Base-by-base conservation (phyloP, 164 flowering plant species). In the Vitis rotundifolia region DNA sequence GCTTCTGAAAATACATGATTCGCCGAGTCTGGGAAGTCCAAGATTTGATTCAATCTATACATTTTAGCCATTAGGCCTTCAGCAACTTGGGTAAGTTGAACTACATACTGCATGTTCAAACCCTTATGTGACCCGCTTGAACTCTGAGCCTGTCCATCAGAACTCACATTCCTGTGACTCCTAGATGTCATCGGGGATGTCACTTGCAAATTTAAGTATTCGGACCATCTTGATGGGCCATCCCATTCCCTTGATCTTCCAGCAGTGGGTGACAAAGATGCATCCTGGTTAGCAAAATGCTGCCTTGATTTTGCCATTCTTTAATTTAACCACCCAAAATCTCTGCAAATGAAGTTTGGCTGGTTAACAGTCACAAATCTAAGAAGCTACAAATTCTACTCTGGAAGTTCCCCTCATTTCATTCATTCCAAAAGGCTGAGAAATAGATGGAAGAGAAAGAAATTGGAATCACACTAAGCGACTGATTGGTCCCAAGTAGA, bases 11-110 rank as follows among this genome's bases (percentile, higher is more conserved):
- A 91, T 8, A 75, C 68, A 77, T 86, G 86, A 11, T 73, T 71
- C n/a, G 82, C 84, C 3, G 90, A 80, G 78, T 95, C 99, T 0
- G 99, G 98, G 69, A 85, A 86, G 71, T 89, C 97, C 80, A 95
- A 72, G 50, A 90, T 81, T 72, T 93, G 99, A 61, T 85, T 87
- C 71, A 95, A 72, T 77, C 97, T 80, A 79, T 95, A 90, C 87
- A 95, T 93, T 71, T 93, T 95, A 11, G 97, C 87, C 89, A 93
- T 77, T 49, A 95, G 78, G 18, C 98, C 98, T 71, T 90, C 88
- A 0, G 90, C 96, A 55, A 93, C 98, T 65, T 91, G 85, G 15
- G 88, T 86, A 29, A 95, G 90, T 68, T 89, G 97, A 29, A 83
- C 80, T 3, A 95, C 88, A 83, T 85, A 91, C 69, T 89, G 92